phyloP scores from a whole-genome alignment of 768 basidiomycete genomes.

The Phallus indusiatus region DNA sequence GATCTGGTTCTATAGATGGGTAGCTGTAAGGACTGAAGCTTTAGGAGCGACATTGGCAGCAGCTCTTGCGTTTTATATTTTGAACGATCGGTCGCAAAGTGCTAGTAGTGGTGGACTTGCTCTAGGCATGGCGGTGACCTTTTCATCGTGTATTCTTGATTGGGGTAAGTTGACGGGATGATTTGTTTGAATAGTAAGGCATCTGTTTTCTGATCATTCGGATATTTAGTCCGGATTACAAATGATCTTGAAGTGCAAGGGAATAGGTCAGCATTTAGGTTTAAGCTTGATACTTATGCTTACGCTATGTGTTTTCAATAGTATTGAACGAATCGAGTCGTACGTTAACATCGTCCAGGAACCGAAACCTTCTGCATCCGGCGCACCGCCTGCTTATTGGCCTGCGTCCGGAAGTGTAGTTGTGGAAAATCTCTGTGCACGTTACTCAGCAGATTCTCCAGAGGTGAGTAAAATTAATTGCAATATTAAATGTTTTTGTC shows the following conservation, averaged over 20 bases:
- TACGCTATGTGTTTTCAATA: neutral
- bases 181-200: conserved; percentile 11
- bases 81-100: neutral
- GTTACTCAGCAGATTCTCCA: conserved; percentile 30
- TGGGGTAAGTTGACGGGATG: conserved; percentile 20
- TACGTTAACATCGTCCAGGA: conserved; percentile 57
- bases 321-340: conserved; percentile 28
- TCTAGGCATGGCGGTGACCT: conserved; percentile 11
- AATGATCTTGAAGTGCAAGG: neutral
- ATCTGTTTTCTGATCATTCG: neutral
- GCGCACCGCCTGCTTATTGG: conserved; percentile 57
- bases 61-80: conserved; percentile 4
- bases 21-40: conserved; percentile 27
- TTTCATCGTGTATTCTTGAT: conserved; percentile 10
- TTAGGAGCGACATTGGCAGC: conserved; percentile 30
- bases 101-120: conserved; percentile 15
- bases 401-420: conserved; percentile 47
- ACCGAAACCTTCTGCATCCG: conserved; percentile 27
- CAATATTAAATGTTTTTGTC: neutral
- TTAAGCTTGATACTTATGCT: neutral
- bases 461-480: conserved; percentile 2
- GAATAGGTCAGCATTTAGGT: conserved; percentile 15
- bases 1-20: neutral
- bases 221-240: neutral
- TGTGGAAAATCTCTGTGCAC: conserved; percentile 45